Percentiles rank a stretch among this genome's conserved stretches.
phyloP scores from a whole-genome alignment of 495 filamentous ascomycete species.

The Neurospora intermedia region DNA sequence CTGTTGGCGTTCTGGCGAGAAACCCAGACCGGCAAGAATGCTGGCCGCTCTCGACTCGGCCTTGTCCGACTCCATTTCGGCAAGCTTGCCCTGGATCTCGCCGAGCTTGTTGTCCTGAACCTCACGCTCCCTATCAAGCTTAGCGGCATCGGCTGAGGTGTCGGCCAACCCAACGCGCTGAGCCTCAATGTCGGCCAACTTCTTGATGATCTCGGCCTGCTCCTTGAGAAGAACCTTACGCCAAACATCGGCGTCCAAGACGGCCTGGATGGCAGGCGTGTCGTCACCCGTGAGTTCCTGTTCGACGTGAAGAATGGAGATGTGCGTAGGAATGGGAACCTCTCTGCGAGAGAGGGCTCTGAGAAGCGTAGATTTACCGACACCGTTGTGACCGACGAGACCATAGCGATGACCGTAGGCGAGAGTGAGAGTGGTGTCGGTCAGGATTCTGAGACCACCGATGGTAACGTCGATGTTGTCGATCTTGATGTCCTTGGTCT shows the following conservation, averaged over 20 bases:
- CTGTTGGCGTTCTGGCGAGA: constrained; percentile 87
- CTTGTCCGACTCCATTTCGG: constrained; percentile 99
- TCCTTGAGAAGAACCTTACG: constrained; percentile 88
- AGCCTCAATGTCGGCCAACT: constrained; percentile 70
- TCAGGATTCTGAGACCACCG: constrained; percentile 76
- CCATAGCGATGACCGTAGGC: constrained; percentile 93
- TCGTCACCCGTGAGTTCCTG: constrained; percentile 98
- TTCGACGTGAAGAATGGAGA: constrained; percentile 97
- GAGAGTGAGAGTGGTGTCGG: constrained; percentile 79
- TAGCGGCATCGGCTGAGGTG: constrained; percentile 74
- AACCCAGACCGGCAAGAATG: constrained; percentile 93
- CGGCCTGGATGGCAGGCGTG: constrained; percentile 87
- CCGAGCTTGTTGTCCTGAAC: constrained; percentile 78
- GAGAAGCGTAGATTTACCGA: constrained; percentile 93
- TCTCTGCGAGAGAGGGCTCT: constrained; percentile 89
- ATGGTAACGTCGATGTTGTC: constrained; percentile 93
- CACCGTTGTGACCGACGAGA: constrained; percentile 98
- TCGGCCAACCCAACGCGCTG: constrained; percentile 72
- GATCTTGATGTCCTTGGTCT: constrained; percentile 99
- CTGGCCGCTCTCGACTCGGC: constrained; percentile 90
- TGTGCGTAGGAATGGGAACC: constrained; percentile 86
- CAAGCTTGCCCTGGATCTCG: constrained; percentile 83
- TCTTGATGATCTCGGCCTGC: constrained; percentile 76
- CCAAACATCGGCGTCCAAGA: constrained; percentile 97
- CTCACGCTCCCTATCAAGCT: constrained; percentile 75